Base-by-base conservation (phyloP, 1,284 basidiomycete genomes). In the Boletus albobrunnescens region DNA sequence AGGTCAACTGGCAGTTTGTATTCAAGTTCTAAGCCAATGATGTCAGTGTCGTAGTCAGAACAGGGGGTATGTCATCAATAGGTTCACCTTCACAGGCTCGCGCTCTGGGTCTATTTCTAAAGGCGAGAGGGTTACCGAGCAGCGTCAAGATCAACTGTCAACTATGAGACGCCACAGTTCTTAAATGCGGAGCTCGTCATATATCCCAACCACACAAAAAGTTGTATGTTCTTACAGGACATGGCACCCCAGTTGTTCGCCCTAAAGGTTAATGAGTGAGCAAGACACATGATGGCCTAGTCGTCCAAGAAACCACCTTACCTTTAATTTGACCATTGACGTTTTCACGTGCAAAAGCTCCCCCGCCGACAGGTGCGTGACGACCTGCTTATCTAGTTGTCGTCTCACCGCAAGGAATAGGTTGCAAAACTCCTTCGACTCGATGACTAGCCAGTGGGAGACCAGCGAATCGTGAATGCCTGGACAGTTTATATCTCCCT, bases 241-340 rank as follows among this genome's bases (percentile, higher is more conserved):
- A 82, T 64, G 3, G 81, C 71, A 11, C 78, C 77, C 80, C 81
- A 82, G 48, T 82, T 80, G 36, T 82, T 82, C 0, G 74, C 74
- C 80, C 35, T 36, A 36, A 0, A 33, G 2, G 8, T 35, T 14
- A 17, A 22, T 3, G 4, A 20, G 33, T 43, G 41, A 40, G 28
- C n/a, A 26, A 36, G 13, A 24, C 3, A 41, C 47, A 20, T 6
- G 6, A 27, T 19, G 12, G 28, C 8, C 1, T 4, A 2, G 11
- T 24, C 13, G 13, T 28, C 16, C 0, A 2, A 40, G 19, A 11
- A 32, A 36, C 20, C 6, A 22, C 36, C 46, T 39, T 45, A 77
- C 81, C 72, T 83, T 83, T 39, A 83, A 55, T 47, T 83, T 84
- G 5, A 81, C 81, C 80, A 83, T 84, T 32, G 84, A 56, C 0